phyloP scores from a whole-genome alignment of 345 rosid genomes.

The Corymbia maculata region DNA sequence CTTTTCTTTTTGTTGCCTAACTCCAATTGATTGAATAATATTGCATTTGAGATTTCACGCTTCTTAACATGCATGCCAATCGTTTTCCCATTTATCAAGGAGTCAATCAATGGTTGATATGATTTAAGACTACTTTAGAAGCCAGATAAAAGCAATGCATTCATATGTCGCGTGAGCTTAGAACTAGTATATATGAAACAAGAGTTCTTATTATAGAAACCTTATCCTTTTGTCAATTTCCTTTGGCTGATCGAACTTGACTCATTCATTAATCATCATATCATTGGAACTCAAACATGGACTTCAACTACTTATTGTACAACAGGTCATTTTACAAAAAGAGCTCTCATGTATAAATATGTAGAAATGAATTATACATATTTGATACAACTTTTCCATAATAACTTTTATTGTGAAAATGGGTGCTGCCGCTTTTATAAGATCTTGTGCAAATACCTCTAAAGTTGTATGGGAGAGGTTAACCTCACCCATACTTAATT shows the following conservation, averaged over 20 bases:
- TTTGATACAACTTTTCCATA: no score
- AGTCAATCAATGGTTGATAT: not conserved
- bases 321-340: not conserved
- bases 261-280: not conserved
- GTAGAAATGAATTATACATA: no score
- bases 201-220: not conserved
- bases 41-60: no score
- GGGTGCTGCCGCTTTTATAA: no score
- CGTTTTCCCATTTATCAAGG: not conserved
- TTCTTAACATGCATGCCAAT: not conserved
- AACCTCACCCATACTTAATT: no score
- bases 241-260: not conserved
- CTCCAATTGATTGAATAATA: no score
- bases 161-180: not conserved
- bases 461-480: no score
- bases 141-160: not conserved
- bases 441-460: no score
- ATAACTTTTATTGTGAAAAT: no score
- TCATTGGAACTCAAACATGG: not conserved
- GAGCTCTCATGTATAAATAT: not conserved
- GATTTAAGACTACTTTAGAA: not conserved
- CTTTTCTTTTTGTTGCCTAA: no score
- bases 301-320: not conserved
- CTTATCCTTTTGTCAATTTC: not conserved
- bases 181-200: not conserved